phyloP scores from a whole-genome alignment of 805 yeast species.

The Lachancea lanzarotensis region DNA sequence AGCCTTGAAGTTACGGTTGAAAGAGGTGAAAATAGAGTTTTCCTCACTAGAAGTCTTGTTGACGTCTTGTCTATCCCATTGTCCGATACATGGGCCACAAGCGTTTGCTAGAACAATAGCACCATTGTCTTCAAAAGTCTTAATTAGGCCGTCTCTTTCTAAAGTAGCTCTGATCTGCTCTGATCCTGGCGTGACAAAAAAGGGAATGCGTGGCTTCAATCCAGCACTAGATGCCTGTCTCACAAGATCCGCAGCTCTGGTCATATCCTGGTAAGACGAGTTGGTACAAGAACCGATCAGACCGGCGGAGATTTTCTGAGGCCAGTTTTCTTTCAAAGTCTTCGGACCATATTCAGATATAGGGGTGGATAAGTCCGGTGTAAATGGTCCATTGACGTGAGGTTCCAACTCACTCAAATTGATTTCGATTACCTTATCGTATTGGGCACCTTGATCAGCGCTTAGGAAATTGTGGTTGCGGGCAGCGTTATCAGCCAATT shows the following conservation, averaged over 20 bases:
- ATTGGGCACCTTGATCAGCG: slow-evolving; percentile 85
- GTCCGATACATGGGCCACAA: slow-evolving; percentile 99
- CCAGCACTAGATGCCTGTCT: slow-evolving; percentile 84
- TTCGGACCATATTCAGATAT: slow-evolving; percentile 71
- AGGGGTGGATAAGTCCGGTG: slow-evolving; percentile 96
- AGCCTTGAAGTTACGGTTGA: slow-evolving; percentile 95
- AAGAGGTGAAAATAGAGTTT: slow-evolving; percentile 92
- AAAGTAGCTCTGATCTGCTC: slow-evolving; percentile 97
- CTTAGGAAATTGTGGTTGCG: slow-evolving; percentile 54
- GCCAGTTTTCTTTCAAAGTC: slow-evolving; percentile 76
- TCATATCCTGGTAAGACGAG: slow-evolving; percentile 97
- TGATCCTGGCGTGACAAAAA: slow-evolving; percentile 96
- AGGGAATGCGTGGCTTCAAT: slow-evolving; percentile 81
- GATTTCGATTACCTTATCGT: slow-evolving; percentile 88
- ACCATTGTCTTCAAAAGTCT: slow-evolving; percentile 77
- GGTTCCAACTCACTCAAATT: slow-evolving; percentile 86
- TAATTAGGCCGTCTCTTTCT: slow-evolving; percentile 86
- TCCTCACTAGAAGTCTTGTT: slow-evolving; percentile 54
- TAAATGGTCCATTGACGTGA: slow-evolving; percentile 94
- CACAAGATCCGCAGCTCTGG: slow-evolving; percentile 87
- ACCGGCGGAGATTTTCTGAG: slow-evolving; percentile 80
- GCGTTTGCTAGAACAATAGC: slow-evolving; percentile 94
- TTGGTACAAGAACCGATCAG: slow-evolving; percentile 97
- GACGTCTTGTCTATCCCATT: slow-evolving; percentile 92
- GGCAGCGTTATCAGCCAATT: slow-evolving; percentile 60